Percentiles rank a stretch among this genome's conserved stretches.
These are phyloP conservation scores for Ascochyta clinopodiicola DNA, from an alignment of 2,329 filamentous ascomycete genomes.

Conservation along the genomic window DNA sequence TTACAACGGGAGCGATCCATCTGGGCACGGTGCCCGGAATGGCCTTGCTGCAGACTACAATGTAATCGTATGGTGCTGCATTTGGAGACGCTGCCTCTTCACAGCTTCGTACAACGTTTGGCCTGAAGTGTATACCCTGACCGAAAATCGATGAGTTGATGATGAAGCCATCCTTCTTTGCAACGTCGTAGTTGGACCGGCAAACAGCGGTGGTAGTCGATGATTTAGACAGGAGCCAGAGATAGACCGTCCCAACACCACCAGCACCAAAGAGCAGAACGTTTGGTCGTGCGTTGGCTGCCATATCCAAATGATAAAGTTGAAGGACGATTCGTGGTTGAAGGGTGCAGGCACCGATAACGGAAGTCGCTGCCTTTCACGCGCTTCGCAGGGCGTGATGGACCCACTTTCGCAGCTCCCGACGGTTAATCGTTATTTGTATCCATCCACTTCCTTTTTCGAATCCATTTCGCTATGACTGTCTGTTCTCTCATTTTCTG, in stretches of 20 bases:
- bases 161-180: slow-evolving; percentile 49
- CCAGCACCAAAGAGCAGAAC: slow-evolving; percentile 54
- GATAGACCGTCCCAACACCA: slow-evolving; percentile 52
- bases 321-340: neutral
- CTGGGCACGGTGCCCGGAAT: slow-evolving; percentile 49
- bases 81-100: slow-evolving; percentile 42
- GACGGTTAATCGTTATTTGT: neutral
- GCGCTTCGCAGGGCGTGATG: slow-evolving; percentile 3
- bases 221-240: slow-evolving; percentile 51
- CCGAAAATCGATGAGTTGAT: slow-evolving; percentile 51
- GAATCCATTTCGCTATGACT: no score
- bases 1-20: slow-evolving; percentile 51
- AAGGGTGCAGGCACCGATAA: neutral
- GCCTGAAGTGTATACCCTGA: slow-evolving; percentile 42
- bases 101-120: slow-evolving; percentile 45
- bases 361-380: neutral
- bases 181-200: slow-evolving; percentile 54
- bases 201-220: slow-evolving; percentile 53
- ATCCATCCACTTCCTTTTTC: neutral
- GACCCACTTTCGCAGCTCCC: slow-evolving; percentile 3
- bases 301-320: slow-evolving; percentile 7
- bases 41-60: slow-evolving; percentile 57
- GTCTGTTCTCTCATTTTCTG: no score
- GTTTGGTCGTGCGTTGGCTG: slow-evolving; percentile 17
- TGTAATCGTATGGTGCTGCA: slow-evolving; percentile 52